Evolutionary conservation across 2,329 filamentous ascomycete species (phyloP).

Genomic region (Dactylonectria estremocensis): DNA sequence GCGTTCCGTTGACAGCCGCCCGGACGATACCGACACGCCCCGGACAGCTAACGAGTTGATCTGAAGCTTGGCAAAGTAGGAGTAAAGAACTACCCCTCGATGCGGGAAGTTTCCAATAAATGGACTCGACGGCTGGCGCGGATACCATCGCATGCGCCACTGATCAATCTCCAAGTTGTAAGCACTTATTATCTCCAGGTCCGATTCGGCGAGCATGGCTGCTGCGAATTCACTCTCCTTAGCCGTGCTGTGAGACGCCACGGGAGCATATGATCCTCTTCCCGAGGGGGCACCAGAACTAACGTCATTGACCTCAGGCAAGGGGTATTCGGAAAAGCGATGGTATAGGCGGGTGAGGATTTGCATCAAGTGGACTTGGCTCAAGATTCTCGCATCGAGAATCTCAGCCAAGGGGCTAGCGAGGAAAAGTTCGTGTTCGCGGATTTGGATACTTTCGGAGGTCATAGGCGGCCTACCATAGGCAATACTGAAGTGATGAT

Average conservation of each 20-base stretch:
- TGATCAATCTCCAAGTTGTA: constrained; percentile 60
- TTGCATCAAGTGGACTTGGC: constrained; percentile 32
- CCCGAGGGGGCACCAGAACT: constrained; percentile 19
- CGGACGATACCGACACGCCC: constrained; percentile 22
- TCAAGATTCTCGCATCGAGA: constrained; percentile 28
- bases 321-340: constrained; percentile 17
- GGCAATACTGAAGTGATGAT: constrained; percentile 53
- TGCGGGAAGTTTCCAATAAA: constrained; percentile 54
- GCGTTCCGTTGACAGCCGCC: constrained; percentile 27
- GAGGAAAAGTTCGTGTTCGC: constrained; percentile 48
- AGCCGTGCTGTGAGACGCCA: too few relatives aligned
- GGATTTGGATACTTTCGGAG: constrained; percentile 36
- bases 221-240: too few relatives aligned
- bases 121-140: constrained; percentile 39
- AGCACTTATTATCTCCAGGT: constrained; percentile 55
- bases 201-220: constrained; percentile 51
- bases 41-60: constrained; percentile 46
- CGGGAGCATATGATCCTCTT: too few relatives aligned
- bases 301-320: constrained; percentile 22
- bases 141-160: constrained; percentile 56
- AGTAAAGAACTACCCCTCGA: constrained; percentile 55
- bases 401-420: constrained; percentile 31
- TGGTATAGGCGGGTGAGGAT: constrained; percentile 33
- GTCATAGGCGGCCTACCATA: constrained; percentile 52
- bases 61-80: constrained; percentile 52